Base-by-base conservation (phyloP, 2,329 filamentous ascomycete genomes). In the Xylariaceae sp. region DNA sequence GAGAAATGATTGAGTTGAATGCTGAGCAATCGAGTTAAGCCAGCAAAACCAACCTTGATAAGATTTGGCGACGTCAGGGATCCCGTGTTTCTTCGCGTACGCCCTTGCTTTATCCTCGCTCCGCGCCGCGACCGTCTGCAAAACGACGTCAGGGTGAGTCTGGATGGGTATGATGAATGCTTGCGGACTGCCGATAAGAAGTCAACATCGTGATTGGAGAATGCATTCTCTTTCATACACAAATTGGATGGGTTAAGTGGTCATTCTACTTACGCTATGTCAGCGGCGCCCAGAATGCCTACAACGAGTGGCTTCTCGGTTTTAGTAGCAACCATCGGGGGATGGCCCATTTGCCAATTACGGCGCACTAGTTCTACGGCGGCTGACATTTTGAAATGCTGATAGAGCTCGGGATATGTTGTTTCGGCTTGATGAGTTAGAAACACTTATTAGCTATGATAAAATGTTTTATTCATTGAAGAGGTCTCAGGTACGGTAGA, bases 121-220 rank as follows among this genome's bases (percentile, higher is more conserved):
- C 4, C 77, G 67, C 3, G 77, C 75, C 3, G 78, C 75, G 2
- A 82, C 68, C 4, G 71, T 73, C 7, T 71, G 67, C 11, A 82
- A 48, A 11, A 79, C 64, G 12, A 80, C 72, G 32, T 78, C 75
- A 0, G 76, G 65, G 53, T 82, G 77, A 3, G 67, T 69, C 49
- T 66, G 71, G 12, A 77, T 76, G 0, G 77, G 76, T 2, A 48
- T 56, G 27, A 80, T 70, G 16, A 79, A 52, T 11, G 68, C 67
- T 14, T 61, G 42, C 0, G 70, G 69, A 7, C 67, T 72, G 21
- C 17, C 19, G 23, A 23, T 3, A 8, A 41, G 33, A 42, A 17
- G 42, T 23, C 10, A 29, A 29, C 25, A 7, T 29, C 14, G 8
- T 37, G 6, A 37, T 11, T 19, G 10, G 8, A 11, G 4, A 37